phyloP scores from a whole-genome alignment of 2,329 filamentous ascomycete species.

The Penicillium italicum region DNA sequence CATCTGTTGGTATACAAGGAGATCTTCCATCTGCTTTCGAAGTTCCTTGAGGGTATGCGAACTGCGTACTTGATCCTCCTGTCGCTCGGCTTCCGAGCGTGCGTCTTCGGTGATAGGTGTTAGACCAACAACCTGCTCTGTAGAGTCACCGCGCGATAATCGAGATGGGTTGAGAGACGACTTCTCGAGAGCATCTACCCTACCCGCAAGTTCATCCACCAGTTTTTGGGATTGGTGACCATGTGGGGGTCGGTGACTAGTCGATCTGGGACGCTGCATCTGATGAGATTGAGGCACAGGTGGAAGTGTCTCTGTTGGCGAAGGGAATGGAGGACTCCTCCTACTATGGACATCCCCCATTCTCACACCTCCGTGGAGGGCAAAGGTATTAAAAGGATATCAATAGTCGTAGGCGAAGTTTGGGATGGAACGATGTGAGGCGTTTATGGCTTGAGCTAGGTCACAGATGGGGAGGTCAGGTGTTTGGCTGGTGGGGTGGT shows the following conservation, averaged over 20 bases:
- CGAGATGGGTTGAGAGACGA: conserved; percentile 8
- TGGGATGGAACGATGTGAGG: conserved; percentile 26
- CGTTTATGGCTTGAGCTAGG: conserved; percentile 35
- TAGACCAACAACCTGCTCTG: conserved; percentile 14
- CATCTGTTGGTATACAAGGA: conserved; percentile 40
- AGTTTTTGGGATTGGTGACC: conserved; percentile 14
- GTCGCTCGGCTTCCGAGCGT: conserved; percentile 20
- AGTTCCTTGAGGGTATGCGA: conserved; percentile 41
- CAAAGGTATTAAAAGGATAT: conserved; percentile 30
- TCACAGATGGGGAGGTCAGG: conserved; percentile 2
- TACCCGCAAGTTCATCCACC: conserved; percentile 10
- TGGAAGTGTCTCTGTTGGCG: conserved; percentile 38
- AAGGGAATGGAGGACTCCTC: conserved; percentile 41
- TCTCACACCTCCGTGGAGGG: conserved; percentile 30
- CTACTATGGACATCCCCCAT: conserved; percentile 39
- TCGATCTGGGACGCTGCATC: conserved; percentile 25
- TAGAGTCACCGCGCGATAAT: conserved; percentile 25
- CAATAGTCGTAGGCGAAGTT: conserved; percentile 22
- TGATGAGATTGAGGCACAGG: conserved; percentile 26
- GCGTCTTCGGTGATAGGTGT: conserved; percentile 23
- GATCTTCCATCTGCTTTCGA: conserved; percentile 43
- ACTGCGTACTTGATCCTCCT: conserved; percentile 33
- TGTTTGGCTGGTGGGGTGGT: background rate
- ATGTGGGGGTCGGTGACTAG: conserved; percentile 16
- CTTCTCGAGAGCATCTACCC: conserved; percentile 9